These are phyloP conservation scores for Xylaria hypoxylon DNA, from an alignment of 2,329 filamentous ascomycete species.

Conservation along the genomic window DNA sequence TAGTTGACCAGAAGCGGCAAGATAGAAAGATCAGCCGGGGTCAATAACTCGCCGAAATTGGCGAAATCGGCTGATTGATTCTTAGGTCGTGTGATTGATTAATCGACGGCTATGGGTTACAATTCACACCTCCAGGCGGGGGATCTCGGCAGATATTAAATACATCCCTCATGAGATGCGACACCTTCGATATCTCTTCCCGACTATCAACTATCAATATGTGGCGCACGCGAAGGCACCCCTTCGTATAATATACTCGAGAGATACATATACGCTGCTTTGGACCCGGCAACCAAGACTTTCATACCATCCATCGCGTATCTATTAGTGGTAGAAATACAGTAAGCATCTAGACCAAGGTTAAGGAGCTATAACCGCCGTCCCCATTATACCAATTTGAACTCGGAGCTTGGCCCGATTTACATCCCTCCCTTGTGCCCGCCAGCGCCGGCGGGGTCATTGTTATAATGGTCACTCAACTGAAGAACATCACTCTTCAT, in stretches of 20 bases:
- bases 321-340: not conserved
- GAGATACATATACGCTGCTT: not conserved
- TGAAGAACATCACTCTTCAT: not conserved
- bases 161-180: not conserved
- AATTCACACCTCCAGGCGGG: constrained; percentile 1
- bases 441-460: not conserved
- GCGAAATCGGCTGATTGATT: not conserved
- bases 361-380: not conserved
- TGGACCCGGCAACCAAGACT: not conserved
- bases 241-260: too few species aligned
- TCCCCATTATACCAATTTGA: not conserved
- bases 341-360: not conserved
- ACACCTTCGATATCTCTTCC: constrained; percentile 2
- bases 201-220: not conserved
- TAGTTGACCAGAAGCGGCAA: not conserved
- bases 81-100: not conserved
- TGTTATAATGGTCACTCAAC: not conserved
- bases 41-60: too few species aligned
- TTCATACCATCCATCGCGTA: not conserved
- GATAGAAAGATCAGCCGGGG: not conserved
- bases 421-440: not conserved
- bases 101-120: constrained; percentile 1
- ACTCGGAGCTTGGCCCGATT: not conserved
- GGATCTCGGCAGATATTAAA: constrained; percentile 4
- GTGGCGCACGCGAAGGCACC: not conserved